Evolutionary conservation across 2,329 filamentous ascomycete species (phyloP), one percentile per base, ranked within the genome.

Genomic region (Stagonosporopsis rhizophila): DNA sequence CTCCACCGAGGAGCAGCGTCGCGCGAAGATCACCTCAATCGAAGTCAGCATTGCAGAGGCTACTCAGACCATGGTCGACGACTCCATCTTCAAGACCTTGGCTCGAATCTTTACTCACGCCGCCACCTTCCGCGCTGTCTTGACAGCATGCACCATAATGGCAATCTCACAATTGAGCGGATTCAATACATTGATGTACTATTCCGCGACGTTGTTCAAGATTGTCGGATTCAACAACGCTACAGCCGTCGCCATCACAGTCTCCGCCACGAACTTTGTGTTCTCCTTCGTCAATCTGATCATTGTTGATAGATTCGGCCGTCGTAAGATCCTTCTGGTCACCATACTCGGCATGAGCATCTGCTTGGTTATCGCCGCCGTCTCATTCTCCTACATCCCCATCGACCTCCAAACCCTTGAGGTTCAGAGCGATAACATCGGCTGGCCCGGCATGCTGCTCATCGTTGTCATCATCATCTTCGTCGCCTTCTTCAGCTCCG

Each of bases 121-220:
- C 1, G 66, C 69, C 6, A 74, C 74, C 23, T 64, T 69, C 47
- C 71, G 75, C n/a, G 74, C 75, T 2, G 62, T 75, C 0, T 53
- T 75, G 12, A 69, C 63, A 20, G 75, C 75, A 22, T 77, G 75
- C 48, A 67, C 68, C 4, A 68, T 76, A 55, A 75, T 75, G 73
- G 72, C 69, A n/a, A 69, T 76, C 44, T 70, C 66, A 6, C 72
- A 76, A 35, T 62, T 77, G 6, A 66, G 62, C 22, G 74, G 75
- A 15, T 77, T 77, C 67, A 96, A 96, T 76, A 92, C 90, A 11
- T 81, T 96, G 27, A 96, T 96, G 91, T 96, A 96, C 76, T 96
- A 76, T 56, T 68, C 64, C 11, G 68, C 70, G 2, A 76, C 73
- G 0, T 67, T 77, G 8, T 77, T 77, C 61, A 74, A 71, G 28